Evolutionary conservation across 75 land plant genomes (phyloP), one percentile per base, ranked within the genome.

Genomic region (Picea glauca): DNA sequence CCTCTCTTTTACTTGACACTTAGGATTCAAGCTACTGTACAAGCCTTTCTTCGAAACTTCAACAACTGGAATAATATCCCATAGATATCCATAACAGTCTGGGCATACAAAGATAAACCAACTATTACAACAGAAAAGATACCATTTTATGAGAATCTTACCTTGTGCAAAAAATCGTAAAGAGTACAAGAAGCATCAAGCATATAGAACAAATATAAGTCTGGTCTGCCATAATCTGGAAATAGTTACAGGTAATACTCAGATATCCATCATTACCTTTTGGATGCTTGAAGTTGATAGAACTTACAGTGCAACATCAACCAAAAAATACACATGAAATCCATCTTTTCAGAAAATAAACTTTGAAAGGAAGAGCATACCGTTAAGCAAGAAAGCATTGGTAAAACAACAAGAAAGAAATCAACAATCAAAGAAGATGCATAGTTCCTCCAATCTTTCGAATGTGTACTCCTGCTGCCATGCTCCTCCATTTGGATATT

Each of bases 161-260:
- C 74, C 50, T n/a, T 70, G 54, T 43, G n/a, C 3, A 40, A 46
- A 70, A 70, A 43, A 70, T 70, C 43, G 56, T 70, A 8, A 70
- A 70, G 8, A 82, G 9, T 13, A 84, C 76, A 60, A 90, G 15
- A 77, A 84, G 38, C 15, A 81, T 32, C 72, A 81, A 58, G 65
- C 78, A 68, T 62, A 80, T 46, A 17, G 85, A 40, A 31, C 61
- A 77, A 23, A 58, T 1, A 67, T 81, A 77, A 20, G 62, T 59
- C 92, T 90, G 84, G 12, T 90, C 92, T 32, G 92, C 81, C 40
- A 90, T 77, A 79, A 90, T 85, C 92, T 90, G 85, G 15, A 58
- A 78, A 17, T 13, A 35, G n/a, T 30, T 20, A 11, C 13, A 62
- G 3, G 43, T 38, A 66, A 2, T 54, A 64, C 76, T 18, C 23